Evolutionary conservation across 1,284 basidiomycete genomes (phyloP), one percentile per base, ranked within the genome.

Genomic region (Violaceomyces palustris): DNA sequence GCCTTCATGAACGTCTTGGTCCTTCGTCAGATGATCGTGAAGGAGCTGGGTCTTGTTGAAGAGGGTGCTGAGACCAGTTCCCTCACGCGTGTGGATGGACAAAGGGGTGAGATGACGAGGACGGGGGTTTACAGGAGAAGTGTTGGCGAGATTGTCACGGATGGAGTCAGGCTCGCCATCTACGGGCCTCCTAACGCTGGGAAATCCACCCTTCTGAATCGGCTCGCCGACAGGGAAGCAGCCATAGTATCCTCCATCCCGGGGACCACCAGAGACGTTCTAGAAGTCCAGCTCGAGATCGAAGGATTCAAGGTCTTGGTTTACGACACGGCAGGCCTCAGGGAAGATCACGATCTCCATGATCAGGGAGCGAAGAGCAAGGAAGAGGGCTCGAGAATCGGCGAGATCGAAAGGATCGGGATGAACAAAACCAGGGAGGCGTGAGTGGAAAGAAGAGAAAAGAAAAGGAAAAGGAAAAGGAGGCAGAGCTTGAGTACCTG

Each of bases 111-210:
- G n/a, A n/a, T n/a, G n/a, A n/a, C n/a, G n/a, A n/a, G n/a, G n/a
- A n/a, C n/a, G n/a, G n/a, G n/a, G n/a, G n/a, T n/a, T 86, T n/a
- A 88, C 67, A 81, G 79, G 35, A 79, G 83, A 21, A 78, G 85
- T n/a, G 41, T 50, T 22, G 87, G 88, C 0, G 88, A 92, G 70
- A 83, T 91, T 37, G 75, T 90, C 45, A 82, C 85, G n/a, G 81
- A 82, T 1, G 89, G 89, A 0, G 79, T 91, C 29, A 81, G 81
- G 26, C 77, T 92, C 6, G 84, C 85, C 6, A 88, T 93, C 34
- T 89, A 90, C 67, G 88, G 88, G 0, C 86, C 88, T 15, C 87
- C 89, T 0, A 93, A 93, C 64, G 88, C 85, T 1, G 88, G 88
- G 27, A 92, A 92, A 75, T 88, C 85, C 61, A 87, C 82, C 53